A percentile compares a stretch with the other conserved stretches of the same genome.
phyloP scores from a whole-genome alignment of 1,139 yeast genomes.

The Magnusiomyces ingens region DNA sequence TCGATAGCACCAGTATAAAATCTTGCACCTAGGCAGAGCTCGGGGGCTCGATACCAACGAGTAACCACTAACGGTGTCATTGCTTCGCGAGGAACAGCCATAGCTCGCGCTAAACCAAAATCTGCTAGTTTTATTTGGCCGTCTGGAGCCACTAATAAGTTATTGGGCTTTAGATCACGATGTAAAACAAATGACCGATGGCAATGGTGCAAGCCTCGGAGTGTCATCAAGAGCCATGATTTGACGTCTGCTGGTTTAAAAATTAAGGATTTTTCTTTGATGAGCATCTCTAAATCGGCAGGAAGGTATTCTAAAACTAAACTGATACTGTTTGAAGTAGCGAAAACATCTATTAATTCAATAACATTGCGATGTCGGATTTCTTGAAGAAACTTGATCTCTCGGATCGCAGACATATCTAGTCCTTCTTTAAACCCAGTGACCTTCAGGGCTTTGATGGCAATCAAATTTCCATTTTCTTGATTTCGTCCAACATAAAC shows the following conservation, averaged over 20 bases:
- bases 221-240: slow-evolving; percentile 89
- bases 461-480: slow-evolving; percentile 56
- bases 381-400: slow-evolving; percentile 88
- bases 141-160: slow-evolving; percentile 73
- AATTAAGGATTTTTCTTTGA: slow-evolving; percentile 68
- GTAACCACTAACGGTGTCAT: slow-evolving; percentile 93
- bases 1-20: slow-evolving; percentile 88
- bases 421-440: slow-evolving; percentile 93
- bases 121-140: slow-evolving; percentile 91
- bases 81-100: slow-evolving; percentile 63
- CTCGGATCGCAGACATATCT: slow-evolving; percentile 96
- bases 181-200: slow-evolving; percentile 87
- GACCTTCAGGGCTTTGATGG: slow-evolving; percentile 92
- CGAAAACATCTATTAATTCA: slow-evolving; percentile 80
- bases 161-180: slow-evolving; percentile 51
- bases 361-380: slow-evolving; percentile 76
- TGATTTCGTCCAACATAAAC: slow-evolving; percentile 66
- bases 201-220: slow-evolving; percentile 91
- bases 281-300: slow-evolving; percentile 81
- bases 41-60: slow-evolving; percentile 96
- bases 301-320: slow-evolving; percentile 88
- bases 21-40: slow-evolving; percentile 76
- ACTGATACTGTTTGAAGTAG: slow-evolving; percentile 64
- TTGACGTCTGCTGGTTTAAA: slow-evolving; percentile 86
- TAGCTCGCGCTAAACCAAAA: slow-evolving; percentile 88